Conservation (phyloP, 2,329 filamentous ascomycete species). For the Pseudogymnoascus sp. region DNA sequence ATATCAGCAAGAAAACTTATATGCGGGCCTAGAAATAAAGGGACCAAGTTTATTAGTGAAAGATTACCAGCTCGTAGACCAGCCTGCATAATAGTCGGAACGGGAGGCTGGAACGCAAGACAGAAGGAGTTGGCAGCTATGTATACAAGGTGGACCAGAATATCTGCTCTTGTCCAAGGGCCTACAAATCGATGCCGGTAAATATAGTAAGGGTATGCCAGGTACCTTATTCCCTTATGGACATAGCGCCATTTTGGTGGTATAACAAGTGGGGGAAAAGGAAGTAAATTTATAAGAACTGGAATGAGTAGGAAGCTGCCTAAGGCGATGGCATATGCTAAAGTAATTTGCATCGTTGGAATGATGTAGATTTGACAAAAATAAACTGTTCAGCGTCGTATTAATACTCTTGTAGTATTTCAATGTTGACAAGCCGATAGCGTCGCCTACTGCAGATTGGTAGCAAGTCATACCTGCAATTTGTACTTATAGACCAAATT, state of each 20-base stretch:
- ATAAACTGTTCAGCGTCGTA: not conserved
- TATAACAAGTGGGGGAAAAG: slow-evolving; percentile 9
- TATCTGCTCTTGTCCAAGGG: slow-evolving; percentile 14
- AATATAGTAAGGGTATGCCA: slow-evolving; percentile 16
- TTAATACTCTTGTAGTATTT: not conserved
- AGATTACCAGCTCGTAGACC: slow-evolving; percentile 16
- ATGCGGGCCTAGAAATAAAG: slow-evolving; percentile 19
- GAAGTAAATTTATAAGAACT: slow-evolving; percentile 13
- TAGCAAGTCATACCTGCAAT: no score
- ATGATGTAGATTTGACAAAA: not conserved
- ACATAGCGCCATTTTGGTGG: slow-evolving; percentile 11
- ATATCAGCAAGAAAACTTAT: slow-evolving; percentile 21
- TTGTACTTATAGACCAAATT: not conserved
- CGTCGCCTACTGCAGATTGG: not conserved
- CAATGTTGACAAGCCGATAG: not conserved
- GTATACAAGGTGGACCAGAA: slow-evolving; percentile 15
- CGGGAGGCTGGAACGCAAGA: slow-evolving; percentile 11
- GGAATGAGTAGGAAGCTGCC: slow-evolving; percentile 13
- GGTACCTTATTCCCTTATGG: slow-evolving; percentile 11
- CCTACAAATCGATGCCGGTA: slow-evolving; percentile 14
- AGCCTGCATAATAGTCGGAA: slow-evolving; percentile 13
- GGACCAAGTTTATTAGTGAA: slow-evolving; percentile 18
- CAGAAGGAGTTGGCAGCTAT: slow-evolving; percentile 15
- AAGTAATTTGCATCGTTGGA: slow-evolving; percentile 15
- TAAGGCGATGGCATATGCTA: slow-evolving; percentile 16